A percentile compares a stretch with the other conserved stretches of the same genome.
Conservation (phyloP, 495 filamentous ascomycete species). For the Tuber aestivum region DNA sequence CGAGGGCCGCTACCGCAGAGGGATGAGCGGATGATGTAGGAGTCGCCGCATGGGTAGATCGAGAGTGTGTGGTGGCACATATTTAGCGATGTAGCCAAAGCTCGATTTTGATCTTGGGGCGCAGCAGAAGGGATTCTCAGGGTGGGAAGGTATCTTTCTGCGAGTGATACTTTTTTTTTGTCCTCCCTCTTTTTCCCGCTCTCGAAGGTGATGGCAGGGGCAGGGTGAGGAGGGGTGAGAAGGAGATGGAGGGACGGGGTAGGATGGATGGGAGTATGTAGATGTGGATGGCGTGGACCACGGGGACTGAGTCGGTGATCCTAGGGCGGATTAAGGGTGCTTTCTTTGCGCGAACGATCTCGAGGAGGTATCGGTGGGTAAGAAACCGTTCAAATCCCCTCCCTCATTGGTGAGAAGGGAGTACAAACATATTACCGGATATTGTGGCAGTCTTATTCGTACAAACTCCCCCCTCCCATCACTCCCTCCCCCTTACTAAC, state of each 20-base stretch:
- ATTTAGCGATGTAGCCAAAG: neutral
- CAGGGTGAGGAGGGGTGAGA: neutral
- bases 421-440: neutral
- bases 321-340: neutral
- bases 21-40: conserved; percentile 34
- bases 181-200: neutral
- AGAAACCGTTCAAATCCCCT: neutral
- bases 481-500: neutral
- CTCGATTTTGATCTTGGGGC: neutral
- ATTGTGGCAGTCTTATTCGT: neutral
- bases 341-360: neutral
- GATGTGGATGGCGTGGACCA: neutral
- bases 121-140: neutral
- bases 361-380: neutral
- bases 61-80: conserved; percentile 41
- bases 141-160: neutral
- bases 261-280: neutral
- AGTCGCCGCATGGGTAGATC: conserved; percentile 41
- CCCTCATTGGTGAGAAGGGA: neutral
- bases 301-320: neutral
- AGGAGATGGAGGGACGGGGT: neutral
- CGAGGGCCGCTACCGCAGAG: conserved; percentile 25
- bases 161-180: conserved; percentile 2
- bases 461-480: neutral
- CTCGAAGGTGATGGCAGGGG: neutral